These are phyloP conservation scores for Luzula sylvatica DNA, from an alignment of 176 grass and related monocot genomes.

Conservation along the genomic window DNA sequence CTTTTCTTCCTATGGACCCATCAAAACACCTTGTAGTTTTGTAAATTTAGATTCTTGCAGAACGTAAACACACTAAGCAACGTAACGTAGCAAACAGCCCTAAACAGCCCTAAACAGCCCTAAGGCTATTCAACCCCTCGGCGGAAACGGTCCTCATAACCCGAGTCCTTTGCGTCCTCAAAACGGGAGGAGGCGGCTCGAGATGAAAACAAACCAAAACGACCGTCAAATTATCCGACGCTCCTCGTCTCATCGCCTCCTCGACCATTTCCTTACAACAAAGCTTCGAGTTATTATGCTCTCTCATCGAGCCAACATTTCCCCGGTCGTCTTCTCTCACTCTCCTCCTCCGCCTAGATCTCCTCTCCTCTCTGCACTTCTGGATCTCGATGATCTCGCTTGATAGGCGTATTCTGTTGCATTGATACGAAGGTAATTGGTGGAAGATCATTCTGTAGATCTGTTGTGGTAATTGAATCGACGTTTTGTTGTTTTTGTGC, in stretches of 20 bases:
- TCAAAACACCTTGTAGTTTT: too few relatives aligned
- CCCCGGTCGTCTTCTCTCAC: background rate
- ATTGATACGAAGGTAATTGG: background rate
- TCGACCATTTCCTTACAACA: slow-evolving; percentile 73
- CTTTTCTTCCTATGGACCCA: too few relatives aligned
- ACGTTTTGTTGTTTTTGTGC: slow-evolving; percentile 5
- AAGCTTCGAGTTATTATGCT: slow-evolving; percentile 58
- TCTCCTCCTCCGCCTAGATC: background rate
- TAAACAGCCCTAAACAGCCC: slow-evolving; percentile 41
- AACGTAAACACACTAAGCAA: too few relatives aligned
- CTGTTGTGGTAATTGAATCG: background rate
- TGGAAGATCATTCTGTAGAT: background rate
- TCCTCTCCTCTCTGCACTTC: background rate
- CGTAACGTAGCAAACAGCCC: too few relatives aligned
- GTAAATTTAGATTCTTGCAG: too few relatives aligned
- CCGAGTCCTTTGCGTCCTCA: slow-evolving; percentile 8
- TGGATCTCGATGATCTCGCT: slow-evolving; percentile 6
- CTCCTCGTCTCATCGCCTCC: slow-evolving; percentile 45
- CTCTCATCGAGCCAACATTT: slow-evolving; percentile 26
- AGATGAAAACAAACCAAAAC: slow-evolving; percentile 73
- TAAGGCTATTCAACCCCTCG: slow-evolving; percentile 53
- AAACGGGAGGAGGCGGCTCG: slow-evolving; percentile 39
- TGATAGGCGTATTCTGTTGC: background rate
- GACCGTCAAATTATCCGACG: slow-evolving; percentile 60
- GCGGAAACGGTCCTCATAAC: slow-evolving; percentile 53